These are phyloP conservation scores for Diplodia intermedia DNA, from an alignment of 2,329 filamentous ascomycete genomes.

Conservation along the genomic window DNA sequence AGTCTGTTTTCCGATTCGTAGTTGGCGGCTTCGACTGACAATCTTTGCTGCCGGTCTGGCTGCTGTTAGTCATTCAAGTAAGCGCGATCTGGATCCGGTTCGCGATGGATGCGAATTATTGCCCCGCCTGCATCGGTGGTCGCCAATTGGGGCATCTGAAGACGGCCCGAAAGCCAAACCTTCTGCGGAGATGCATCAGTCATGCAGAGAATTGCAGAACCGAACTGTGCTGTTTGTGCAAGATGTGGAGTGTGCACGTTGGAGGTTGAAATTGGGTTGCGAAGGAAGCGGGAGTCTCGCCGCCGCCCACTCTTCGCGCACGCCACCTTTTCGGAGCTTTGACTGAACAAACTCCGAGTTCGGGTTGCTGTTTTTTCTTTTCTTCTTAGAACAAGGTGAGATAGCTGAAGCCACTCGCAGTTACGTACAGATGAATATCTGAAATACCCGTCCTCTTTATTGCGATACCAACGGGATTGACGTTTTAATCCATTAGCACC, in stretches of 20 bases:
- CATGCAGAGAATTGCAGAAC: neutral
- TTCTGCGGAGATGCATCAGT: neutral
- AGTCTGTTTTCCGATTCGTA: neutral
- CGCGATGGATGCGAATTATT: neutral
- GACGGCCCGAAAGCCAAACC: too few species aligned
- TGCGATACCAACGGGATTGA: neutral
- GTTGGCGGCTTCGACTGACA: neutral
- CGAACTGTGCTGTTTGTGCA: neutral
- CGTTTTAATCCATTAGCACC: neutral
- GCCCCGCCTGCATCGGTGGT: neutral
- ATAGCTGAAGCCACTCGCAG: too few species aligned
- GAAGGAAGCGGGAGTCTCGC: neutral
- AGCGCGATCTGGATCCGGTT: neutral
- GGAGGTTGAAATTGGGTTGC: slow-evolving; percentile 11
- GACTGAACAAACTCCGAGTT: neutral
- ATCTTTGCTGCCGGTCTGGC: neutral
- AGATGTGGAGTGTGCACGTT: neutral
- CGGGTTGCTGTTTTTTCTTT: too few species aligned
- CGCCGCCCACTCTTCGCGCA: slow-evolving; percentile 1
- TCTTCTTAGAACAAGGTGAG: too few species aligned
- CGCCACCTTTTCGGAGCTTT: neutral
- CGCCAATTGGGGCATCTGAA: neutral
- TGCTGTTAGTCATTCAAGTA: neutral
- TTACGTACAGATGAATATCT: too few species aligned
- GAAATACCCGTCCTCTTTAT: too few species aligned